Percentiles rank a stretch among this genome's conserved stretches.
These are phyloP conservation scores for Linderniella brevidens DNA, from an alignment of 257 asterid genomes.

Conservation along the genomic window DNA sequence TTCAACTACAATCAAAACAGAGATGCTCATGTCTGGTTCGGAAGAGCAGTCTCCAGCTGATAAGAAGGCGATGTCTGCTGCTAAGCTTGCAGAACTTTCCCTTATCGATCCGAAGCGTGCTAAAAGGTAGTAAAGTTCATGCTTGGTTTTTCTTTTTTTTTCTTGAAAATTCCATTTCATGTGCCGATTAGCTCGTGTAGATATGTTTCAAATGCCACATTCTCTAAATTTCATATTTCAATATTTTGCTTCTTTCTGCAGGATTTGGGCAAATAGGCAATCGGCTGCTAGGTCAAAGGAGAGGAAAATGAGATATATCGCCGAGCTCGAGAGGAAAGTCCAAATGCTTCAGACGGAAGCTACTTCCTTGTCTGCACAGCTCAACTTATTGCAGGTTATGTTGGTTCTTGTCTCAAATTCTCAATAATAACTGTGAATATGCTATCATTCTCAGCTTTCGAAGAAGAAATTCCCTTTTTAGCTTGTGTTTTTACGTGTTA, in stretches of 20 bases:
- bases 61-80: slow-evolving; percentile 82
- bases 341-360: slow-evolving; percentile 92
- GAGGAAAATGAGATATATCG: slow-evolving; percentile 88
- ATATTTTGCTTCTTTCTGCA: slow-evolving; percentile 12
- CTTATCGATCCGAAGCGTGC: slow-evolving; percentile 95
- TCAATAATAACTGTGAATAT: too few species aligned
- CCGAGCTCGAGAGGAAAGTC: slow-evolving; percentile 93
- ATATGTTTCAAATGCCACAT: too few species aligned
- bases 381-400: slow-evolving; percentile 68
- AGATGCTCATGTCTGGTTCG: slow-evolving; percentile 59
- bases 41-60: slow-evolving; percentile 62
- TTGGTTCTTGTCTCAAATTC: too few species aligned
- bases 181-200: too few species aligned
- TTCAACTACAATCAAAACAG: slow-evolving; percentile 63
- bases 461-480: too few species aligned
- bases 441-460: too few species aligned
- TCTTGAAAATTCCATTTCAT: not conserved
- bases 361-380: slow-evolving; percentile 86
- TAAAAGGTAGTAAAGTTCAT: slow-evolving; percentile 38
- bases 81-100: slow-evolving; percentile 97
- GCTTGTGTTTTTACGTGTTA: not conserved
- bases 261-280: slow-evolving; percentile 99
- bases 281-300: slow-evolving; percentile 97
- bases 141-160: not conserved
- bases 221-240: slow-evolving; percentile 1